Percentiles rank a stretch among this genome's conserved stretches.
These are phyloP conservation scores for Solanum gracilifrons DNA, from an alignment of 257 asterid species.

Conservation along the genomic window DNA sequence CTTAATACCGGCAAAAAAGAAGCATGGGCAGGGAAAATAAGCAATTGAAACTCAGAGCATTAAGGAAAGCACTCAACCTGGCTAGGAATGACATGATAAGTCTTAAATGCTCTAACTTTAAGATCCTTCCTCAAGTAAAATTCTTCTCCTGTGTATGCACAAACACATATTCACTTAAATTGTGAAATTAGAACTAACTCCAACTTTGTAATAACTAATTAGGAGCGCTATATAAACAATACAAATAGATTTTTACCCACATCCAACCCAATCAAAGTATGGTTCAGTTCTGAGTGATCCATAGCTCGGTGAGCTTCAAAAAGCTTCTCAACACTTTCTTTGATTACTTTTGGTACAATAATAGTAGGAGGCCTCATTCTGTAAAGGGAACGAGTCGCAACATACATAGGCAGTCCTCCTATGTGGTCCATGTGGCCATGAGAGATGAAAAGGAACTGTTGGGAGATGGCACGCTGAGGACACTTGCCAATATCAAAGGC, in stretches of 20 bases:
- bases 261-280: constrained; percentile 76
- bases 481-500: constrained; percentile 96
- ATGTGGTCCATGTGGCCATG: constrained; percentile 99
- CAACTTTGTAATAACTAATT: neutral
- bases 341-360: constrained; percentile 72
- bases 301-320: constrained; percentile 91
- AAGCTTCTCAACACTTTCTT: constrained; percentile 66
- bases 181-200: neutral
- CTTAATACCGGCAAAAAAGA: neutral
- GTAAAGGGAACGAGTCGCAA: constrained; percentile 86
- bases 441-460: constrained; percentile 87
- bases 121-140: constrained; percentile 62
- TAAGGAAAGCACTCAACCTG: constrained; percentile 38
- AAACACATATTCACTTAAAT: neutral
- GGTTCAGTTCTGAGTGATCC: constrained; percentile 85
- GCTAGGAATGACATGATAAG: constrained; percentile 82
- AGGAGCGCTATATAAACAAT: neutral
- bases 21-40: neutral
- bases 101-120: constrained; percentile 77
- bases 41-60: neutral
- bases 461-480: constrained; percentile 91
- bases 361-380: constrained; percentile 76
- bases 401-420: constrained; percentile 95
- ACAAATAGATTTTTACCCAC: constrained; percentile 48
- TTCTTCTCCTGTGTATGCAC: constrained; percentile 68